These are phyloP conservation scores for Pseudocercospora cruenta DNA, from an alignment of 2,329 filamentous ascomycete genomes.

Conservation along the genomic window DNA sequence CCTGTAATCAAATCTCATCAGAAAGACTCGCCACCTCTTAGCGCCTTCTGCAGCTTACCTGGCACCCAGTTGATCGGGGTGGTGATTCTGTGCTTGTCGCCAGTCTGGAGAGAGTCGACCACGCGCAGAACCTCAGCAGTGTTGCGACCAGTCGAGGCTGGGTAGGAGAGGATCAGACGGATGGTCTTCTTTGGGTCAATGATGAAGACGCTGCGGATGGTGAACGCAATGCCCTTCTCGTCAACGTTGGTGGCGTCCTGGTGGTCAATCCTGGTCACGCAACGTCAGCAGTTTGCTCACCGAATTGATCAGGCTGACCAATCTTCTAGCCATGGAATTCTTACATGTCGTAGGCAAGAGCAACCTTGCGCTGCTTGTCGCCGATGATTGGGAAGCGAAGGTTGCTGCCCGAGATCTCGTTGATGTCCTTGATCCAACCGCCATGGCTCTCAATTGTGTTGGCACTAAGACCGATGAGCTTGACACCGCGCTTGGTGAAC, in stretches of 20 bases:
- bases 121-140: slow-evolving; percentile 57
- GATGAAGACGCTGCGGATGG: slow-evolving; percentile 67
- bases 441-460: slow-evolving; percentile 56
- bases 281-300: slow-evolving; percentile 13
- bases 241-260: slow-evolving; percentile 64
- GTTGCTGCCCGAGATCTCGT: slow-evolving; percentile 54
- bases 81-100: slow-evolving; percentile 63
- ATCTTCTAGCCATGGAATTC: slow-evolving; percentile 22
- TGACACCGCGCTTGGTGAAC: slow-evolving; percentile 64
- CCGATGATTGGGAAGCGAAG: slow-evolving; percentile 58
- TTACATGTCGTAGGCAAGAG: slow-evolving; percentile 56
- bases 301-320: slow-evolving; percentile 5
- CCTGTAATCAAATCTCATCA: slow-evolving; percentile 25
- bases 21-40: not conserved
- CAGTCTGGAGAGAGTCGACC: slow-evolving; percentile 58
- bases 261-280: slow-evolving; percentile 50
- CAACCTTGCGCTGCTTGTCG: slow-evolving; percentile 57
- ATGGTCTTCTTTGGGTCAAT: slow-evolving; percentile 69
- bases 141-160: slow-evolving; percentile 63
- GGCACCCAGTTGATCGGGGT: slow-evolving; percentile 67
- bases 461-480: slow-evolving; percentile 62
- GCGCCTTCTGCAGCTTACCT: slow-evolving; percentile 31
- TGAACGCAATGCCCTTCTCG: slow-evolving; percentile 61
- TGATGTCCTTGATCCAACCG: slow-evolving; percentile 57
- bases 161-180: slow-evolving; percentile 63